Conservation (phyloP, 1,139 yeast genomes). For the Magnusiomyces sp. region DNA sequence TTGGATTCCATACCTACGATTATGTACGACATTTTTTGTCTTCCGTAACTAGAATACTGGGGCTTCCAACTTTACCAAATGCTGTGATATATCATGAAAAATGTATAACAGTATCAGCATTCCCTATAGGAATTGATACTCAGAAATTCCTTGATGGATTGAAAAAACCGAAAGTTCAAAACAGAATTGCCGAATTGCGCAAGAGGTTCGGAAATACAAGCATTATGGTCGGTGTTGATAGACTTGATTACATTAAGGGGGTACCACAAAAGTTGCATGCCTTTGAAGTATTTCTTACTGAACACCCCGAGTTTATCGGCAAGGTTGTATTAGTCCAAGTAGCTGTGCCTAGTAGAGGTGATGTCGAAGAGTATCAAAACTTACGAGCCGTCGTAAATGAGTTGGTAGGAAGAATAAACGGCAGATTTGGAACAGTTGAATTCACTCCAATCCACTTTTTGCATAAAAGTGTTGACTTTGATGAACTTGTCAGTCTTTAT, state of each 20-base stretch:
- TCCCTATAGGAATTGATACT: slow-evolving; percentile 97
- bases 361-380: slow-evolving; percentile 95
- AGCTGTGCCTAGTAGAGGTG: slow-evolving; percentile 97
- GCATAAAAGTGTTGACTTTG: slow-evolving; percentile 86
- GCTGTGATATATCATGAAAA: slow-evolving; percentile 77
- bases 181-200: slow-evolving; percentile 57
- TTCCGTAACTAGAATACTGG: slow-evolving; percentile 78
- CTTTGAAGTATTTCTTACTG: slow-evolving; percentile 80
- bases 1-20: slow-evolving; percentile 99
- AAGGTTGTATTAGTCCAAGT: slow-evolving; percentile 93
- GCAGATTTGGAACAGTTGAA: slow-evolving; percentile 92
- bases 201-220: slow-evolving; percentile 61
- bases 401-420: slow-evolving; percentile 92
- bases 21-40: slow-evolving; percentile 96
- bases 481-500: slow-evolving; percentile 84
- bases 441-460: slow-evolving; percentile 95
- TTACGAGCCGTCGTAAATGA: slow-evolving; percentile 91
- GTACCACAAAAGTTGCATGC: slow-evolving; percentile 97
- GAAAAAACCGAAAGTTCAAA: slow-evolving; percentile 50
- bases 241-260: slow-evolving; percentile 93
- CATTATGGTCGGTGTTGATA: slow-evolving; percentile 90
- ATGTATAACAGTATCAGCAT: slow-evolving; percentile 83
- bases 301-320: slow-evolving; percentile 98
- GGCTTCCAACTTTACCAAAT: slow-evolving; percentile 80
- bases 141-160: slow-evolving; percentile 82